Base-by-base conservation (phyloP, 257 asterid genomes). In the Solanum habrochaites region DNA sequence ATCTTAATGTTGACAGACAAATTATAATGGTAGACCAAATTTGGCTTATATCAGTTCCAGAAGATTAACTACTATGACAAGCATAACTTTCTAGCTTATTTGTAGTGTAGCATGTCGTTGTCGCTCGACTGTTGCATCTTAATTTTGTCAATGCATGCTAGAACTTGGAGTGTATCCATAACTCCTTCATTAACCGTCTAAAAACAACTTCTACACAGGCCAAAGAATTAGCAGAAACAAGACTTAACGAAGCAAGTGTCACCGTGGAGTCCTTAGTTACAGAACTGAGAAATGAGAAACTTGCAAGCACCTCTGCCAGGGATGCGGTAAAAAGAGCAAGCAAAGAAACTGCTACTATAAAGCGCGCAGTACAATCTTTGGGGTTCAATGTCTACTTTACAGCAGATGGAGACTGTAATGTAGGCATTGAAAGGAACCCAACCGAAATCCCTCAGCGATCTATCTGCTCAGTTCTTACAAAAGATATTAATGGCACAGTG, bases 281-380 rank as follows among this genome's bases (percentile, higher is more conserved):
- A 52, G 98, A 96, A 87, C 85, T 97, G 90, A 93, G 90, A 82
- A 94, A 87, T 16, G 99, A 97, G 91, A 97, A 91, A 92, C 90
- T 89, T 39, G 89, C 90, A 86, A 93, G 96, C 93, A 90, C 90
- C 89, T 91, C 94, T 80, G 96, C 97, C 27, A 90, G 90, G 92
- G 98, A 95, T 85, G 91, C 90, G 89, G 98, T 95, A 56, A 89
- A 91, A 88, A 91, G 85, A 86, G 92, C 97, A 91, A 93, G 88
- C 81, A 94, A 91, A 92, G 99, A 97, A 90, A 89, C 90, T 83
- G 84, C 92, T 12, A 93, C 97, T 58, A 94, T 96, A 90, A 95
- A 90, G 90, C 95, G 99, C 37, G 99, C 98, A 43, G 77, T 97
- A 56, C 95, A 97, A 86, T 93, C 99, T 62, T 94, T 97, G 62